A percentile compares a stretch with the other conserved stretches of the same genome.
Conservation (phyloP, 257 asterid species). For the Petunia axillaris region DNA sequence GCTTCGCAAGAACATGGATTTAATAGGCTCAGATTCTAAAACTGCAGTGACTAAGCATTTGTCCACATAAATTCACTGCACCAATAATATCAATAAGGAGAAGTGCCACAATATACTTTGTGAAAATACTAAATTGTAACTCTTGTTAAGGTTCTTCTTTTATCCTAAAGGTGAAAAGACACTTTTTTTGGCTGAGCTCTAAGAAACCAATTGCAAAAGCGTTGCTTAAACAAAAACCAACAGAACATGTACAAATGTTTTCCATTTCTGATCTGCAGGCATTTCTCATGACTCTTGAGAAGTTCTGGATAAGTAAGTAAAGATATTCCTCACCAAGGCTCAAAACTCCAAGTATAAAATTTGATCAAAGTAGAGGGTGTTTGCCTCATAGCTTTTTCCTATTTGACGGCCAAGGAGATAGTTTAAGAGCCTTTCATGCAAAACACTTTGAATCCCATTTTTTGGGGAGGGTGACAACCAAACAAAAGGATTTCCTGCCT, state of each 20-base stretch:
- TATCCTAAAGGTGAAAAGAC: not conserved
- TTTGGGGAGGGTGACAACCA: not conserved
- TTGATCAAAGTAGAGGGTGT: not conserved
- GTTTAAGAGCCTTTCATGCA: not conserved
- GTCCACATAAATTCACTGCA: not conserved
- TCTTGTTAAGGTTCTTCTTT: not conserved
- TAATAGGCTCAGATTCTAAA: not conserved
- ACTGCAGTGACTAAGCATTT: not conserved
- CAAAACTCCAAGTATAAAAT: not conserved
- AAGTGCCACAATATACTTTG: not conserved
- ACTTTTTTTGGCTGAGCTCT: not conserved
- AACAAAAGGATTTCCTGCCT: not conserved
- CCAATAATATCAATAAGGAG: not conserved
- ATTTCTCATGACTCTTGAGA: not conserved
- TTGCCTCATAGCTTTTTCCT: not conserved
- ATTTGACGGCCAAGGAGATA: not conserved
- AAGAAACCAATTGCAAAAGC: not conserved
- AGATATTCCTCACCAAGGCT: not conserved
- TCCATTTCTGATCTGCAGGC: not conserved
- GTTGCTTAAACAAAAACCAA: not conserved
- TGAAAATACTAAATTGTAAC: not conserved
- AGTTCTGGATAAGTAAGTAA: not conserved
- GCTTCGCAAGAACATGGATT: not conserved
- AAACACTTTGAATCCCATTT: not conserved
- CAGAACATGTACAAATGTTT: not conserved